Evolutionary conservation across 345 rosid genomes (phyloP).

Genomic region (thale cress (Arabidopsis thaliana)): TAIR10.1 NC_003076.8:1730501-1731000

Average conservation of each 20-base stretch:
- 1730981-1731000: not conserved
- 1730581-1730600: not conserved
- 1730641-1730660: slow-evolving; percentile 3
- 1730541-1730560: not conserved
- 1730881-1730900: slow-evolving; percentile 72
- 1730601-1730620: slow-evolving; percentile 2
- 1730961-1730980: slow-evolving; percentile 20
- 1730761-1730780: slow-evolving; percentile 69
- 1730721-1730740: slow-evolving; percentile 68
- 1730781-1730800: slow-evolving; percentile 45
- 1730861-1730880: slow-evolving; percentile 79
- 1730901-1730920: slow-evolving; percentile 47
- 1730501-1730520: slow-evolving; percentile 11
- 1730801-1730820: slow-evolving; percentile 36
- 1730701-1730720: slow-evolving; percentile 75
- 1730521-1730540: slow-evolving; percentile 17
- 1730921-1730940: slow-evolving; percentile 17
- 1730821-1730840: slow-evolving; percentile 58
- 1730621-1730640: slow-evolving; percentile 4
- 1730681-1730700: slow-evolving; percentile 58
- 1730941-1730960: slow-evolving; percentile 9
- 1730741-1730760: slow-evolving; percentile 71
- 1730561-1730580: not conserved
- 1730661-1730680: slow-evolving; percentile 29
- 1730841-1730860: slow-evolving; percentile 69